Conservation (phyloP, 2,329 filamentous ascomycete genomes). For the Chaetomium sp. region DNA sequence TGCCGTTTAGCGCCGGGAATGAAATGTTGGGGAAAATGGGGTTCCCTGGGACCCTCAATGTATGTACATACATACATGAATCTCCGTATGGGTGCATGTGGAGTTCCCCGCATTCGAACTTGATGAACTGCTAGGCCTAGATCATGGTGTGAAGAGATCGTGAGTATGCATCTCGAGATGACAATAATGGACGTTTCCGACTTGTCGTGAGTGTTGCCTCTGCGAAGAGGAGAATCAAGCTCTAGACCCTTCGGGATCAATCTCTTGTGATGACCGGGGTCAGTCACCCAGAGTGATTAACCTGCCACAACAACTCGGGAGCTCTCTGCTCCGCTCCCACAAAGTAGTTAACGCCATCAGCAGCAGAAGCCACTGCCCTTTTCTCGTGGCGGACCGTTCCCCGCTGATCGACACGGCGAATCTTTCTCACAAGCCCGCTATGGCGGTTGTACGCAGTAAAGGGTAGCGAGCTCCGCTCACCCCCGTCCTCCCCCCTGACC, state of each 20-base stretch:
- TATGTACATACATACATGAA: neutral
- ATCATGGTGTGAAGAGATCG: conserved; percentile 21
- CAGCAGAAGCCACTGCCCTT: neutral
- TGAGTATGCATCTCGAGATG: conserved; percentile 22
- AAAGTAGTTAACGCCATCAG: conserved; percentile 1
- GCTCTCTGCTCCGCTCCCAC: conserved; percentile 19
- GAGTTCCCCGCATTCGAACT: conserved; percentile 20
- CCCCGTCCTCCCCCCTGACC: neutral
- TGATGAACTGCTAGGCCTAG: conserved; percentile 6
- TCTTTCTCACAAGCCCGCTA: conserved; percentile 24
- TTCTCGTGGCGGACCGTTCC: conserved; percentile 14
- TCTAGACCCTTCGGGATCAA: neutral
- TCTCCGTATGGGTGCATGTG: conserved; percentile 12
- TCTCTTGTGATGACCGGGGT: conserved; percentile 7
- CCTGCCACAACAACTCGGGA: conserved; percentile 15
- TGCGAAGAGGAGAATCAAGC: neutral
- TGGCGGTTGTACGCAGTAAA: neutral
- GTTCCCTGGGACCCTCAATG: neutral
- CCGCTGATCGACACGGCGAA: conserved; percentile 22
- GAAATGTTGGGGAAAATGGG: neutral
- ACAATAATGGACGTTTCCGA: neutral
- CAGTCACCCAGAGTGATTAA: neutral
- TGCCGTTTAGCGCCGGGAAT: conserved; percentile 30
- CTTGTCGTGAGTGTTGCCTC: neutral
- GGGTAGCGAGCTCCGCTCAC: conserved; percentile 5